Base-by-base conservation (phyloP, 345 rosid species). In the Euphorbia tirucalli region DNA sequence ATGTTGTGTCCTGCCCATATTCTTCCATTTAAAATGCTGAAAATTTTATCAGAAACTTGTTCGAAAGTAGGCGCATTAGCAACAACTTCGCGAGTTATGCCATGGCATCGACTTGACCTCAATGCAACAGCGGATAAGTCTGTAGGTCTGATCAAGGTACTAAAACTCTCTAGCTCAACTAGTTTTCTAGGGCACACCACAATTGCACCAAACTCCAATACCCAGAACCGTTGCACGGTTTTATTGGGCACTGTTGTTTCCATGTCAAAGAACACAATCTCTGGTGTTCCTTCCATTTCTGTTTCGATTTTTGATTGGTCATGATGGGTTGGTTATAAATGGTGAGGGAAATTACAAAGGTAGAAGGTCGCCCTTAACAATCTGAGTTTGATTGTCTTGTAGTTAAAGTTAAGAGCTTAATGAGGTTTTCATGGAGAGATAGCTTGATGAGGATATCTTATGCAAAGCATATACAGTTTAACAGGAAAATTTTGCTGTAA, bases 1-100 rank as follows among this genome's bases (percentile, higher is more conserved):
- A 94, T 94, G 71, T 94, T 90, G 75, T 94, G 97, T 32, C 98
- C 98, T 7, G 97, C 97, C 97, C 99, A 95, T 60, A 94, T 73
- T 61, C 93, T 82, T 15, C 93, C 95, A 18, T 94, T 77, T 85
- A 94, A 81, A 50, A 90, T 75, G 68, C 66, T 16, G 25, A 68
- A 90, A 43, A 94, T 86, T 74, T 83, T 85, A 18, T 89, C 92
- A 4, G 97, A 90, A 48, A 94, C 96, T 48, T 88, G 81, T 69
- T 79, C 85, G 13, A 92, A 90, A 1, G 56, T 25, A 0, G 97
- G 98, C 1, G 98, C 98, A 30, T 75, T 65, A 0, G 75, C 81
- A 5, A 92, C 89, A n/a, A 84, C 84, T 9, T 77, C 82, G 5
- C 92, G 82, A 1, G 96, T 92, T 61, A 94, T 92, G 62, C 98